Percentiles rank a stretch among this genome's conserved stretches.
These are phyloP conservation scores for Elsinoe necatrix DNA, from an alignment of 2,329 filamentous ascomycete species.

Conservation along the genomic window DNA sequence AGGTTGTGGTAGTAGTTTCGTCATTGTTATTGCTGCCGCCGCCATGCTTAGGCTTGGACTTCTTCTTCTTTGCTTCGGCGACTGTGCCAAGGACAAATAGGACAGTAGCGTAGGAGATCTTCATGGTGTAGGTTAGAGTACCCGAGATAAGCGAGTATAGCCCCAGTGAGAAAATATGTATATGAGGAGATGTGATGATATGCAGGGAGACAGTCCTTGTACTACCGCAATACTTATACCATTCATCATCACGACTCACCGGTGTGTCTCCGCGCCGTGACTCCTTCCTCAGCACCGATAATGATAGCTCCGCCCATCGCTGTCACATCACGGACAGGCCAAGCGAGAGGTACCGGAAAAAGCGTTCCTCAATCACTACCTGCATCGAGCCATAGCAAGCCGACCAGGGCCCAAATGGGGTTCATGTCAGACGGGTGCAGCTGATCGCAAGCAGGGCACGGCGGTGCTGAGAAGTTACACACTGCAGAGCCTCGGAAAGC, in stretches of 20 bases:
- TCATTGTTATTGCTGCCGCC: background rate
- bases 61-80: constrained; percentile 10
- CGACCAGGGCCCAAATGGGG: background rate
- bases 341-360: background rate
- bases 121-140: background rate
- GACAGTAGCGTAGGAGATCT: constrained; percentile 3
- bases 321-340: background rate
- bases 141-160: too few species aligned
- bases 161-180: too few species aligned
- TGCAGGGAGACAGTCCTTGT: background rate
- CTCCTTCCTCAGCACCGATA: background rate
- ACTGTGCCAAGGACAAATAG: constrained; percentile 3
- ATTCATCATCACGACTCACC: background rate
- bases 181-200: background rate
- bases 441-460: background rate
- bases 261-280: background rate
- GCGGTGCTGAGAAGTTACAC: background rate
- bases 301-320: background rate
- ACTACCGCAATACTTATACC: background rate
- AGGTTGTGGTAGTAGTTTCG: background rate
- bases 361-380: background rate
- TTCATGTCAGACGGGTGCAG: background rate
- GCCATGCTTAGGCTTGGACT: constrained; percentile 1
- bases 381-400: background rate
- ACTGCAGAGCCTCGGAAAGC: background rate